Conservation (phyloP, 306 rosid genomes). For the Trifolium subterraneum region DNA sequence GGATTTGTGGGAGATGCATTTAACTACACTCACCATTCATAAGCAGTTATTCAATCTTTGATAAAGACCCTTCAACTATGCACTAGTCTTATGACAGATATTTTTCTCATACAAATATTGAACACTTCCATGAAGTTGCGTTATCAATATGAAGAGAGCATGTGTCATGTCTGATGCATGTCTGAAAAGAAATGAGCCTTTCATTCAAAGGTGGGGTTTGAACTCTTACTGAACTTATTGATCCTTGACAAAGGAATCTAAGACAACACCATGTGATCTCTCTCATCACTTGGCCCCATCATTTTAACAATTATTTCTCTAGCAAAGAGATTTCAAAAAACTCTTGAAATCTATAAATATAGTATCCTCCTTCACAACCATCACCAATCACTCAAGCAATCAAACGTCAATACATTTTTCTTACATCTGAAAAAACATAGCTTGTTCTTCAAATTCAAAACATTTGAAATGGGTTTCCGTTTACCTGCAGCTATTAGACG, state of each 20-base stretch:
- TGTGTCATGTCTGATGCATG: neutral
- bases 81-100: neutral
- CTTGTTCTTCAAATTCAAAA: neutral
- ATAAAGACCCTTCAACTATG: no score
- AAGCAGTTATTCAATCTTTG: neutral
- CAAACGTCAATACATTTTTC: neutral
- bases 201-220: neutral
- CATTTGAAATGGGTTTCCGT: constrained; percentile 31
- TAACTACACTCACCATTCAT: neutral
- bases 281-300: constrained; percentile 6
- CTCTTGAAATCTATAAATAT: constrained; percentile 11
- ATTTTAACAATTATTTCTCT: neutral
- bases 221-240: neutral
- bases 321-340: no score
- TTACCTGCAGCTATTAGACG: constrained; percentile 22
- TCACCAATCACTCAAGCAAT: constrained; percentile 4
- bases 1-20: neutral
- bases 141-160: constrained; percentile 3
- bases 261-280: constrained; percentile 33
- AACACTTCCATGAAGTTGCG: neutral
- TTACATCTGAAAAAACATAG: neutral
- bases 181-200: no score
- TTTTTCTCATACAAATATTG: neutral
- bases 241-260: neutral
- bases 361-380: neutral